These are phyloP conservation scores for Glaciozyma martinii DNA, from an alignment of 768 basidiomycete species.

Conservation along the genomic window DNA sequence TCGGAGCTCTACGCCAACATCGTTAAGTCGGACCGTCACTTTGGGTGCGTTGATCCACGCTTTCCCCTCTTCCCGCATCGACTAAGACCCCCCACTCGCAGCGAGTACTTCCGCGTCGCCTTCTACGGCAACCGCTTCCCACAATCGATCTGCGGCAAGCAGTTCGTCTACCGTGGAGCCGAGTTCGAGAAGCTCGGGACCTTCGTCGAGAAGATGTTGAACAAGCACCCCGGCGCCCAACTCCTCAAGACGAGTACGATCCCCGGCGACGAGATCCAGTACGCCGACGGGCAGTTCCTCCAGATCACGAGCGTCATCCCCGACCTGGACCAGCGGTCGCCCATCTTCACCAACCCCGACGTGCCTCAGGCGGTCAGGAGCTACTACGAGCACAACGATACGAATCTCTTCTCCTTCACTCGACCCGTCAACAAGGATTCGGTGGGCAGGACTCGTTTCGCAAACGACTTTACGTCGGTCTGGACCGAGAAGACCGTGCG, in stretches of 20 bases:
- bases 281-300: slow-evolving; percentile 71
- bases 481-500: slow-evolving; percentile 75
- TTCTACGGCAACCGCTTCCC: slow-evolving; percentile 84
- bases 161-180: slow-evolving; percentile 84
- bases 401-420: slow-evolving; percentile 71
- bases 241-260: slow-evolving; percentile 64
- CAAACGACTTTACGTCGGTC: slow-evolving; percentile 29
- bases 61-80: not conserved
- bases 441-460: slow-evolving; percentile 42
- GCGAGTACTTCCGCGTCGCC: slow-evolving; percentile 77
- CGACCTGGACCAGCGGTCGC: slow-evolving; percentile 65
- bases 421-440: slow-evolving; percentile 55
- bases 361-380: slow-evolving; percentile 43
- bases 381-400: slow-evolving; percentile 82
- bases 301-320: slow-evolving; percentile 79
- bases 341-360: slow-evolving; percentile 49
- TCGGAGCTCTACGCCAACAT: slow-evolving; percentile 34
- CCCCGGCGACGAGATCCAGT: slow-evolving; percentile 69
- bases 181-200: slow-evolving; percentile 86
- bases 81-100: not conserved
- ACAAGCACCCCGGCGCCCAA: slow-evolving; percentile 47
- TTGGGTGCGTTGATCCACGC: slow-evolving; percentile 4
- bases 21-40: slow-evolving; percentile 28
- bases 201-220: slow-evolving; percentile 64
- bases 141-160: slow-evolving; percentile 70